Evolutionary conservation across 352 stramenopile genomes (phyloP).

Genomic region (Phytopythium litorale): DNA sequence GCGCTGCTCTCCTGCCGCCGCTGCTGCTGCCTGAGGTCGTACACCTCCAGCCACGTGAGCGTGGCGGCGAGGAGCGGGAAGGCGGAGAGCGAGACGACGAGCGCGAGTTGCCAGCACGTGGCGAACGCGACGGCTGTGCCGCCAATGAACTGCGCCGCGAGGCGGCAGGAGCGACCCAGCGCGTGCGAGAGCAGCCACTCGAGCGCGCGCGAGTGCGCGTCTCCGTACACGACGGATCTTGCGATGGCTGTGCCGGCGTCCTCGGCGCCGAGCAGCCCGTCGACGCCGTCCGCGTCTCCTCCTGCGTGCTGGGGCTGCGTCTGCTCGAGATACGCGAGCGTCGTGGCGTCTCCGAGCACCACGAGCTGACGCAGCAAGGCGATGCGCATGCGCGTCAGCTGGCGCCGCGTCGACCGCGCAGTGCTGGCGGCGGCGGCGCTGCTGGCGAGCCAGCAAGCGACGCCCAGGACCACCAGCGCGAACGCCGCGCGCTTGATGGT

Average conservation of each 20-base stretch:
- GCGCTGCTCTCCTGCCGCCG: neutral
- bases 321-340: conserved; percentile 12
- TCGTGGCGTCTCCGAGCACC: neutral
- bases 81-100: conserved; percentile 11
- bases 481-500: conserved; percentile 1
- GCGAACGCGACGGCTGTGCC: conserved; percentile 13
- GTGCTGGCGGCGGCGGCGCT: neutral
- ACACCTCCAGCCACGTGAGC: neutral
- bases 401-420: conserved; percentile 2
- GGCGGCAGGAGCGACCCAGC: conserved; percentile 13
- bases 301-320: conserved; percentile 7
- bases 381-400: conserved; percentile 2
- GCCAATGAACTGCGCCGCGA: conserved; percentile 14
- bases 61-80: conserved; percentile 4
- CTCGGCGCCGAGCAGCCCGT: neutral
- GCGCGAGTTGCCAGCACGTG: conserved; percentile 21
- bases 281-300: neutral
- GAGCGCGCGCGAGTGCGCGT: conserved; percentile 15
- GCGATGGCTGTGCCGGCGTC: conserved; percentile 10
- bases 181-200: conserved; percentile 16
- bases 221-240: neutral
- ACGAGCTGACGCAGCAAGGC: conserved; percentile 5
- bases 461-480: neutral
- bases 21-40: conserved; percentile 1
- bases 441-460: neutral